Conservation (phyloP, 1,284 basidiomycete genomes). For the Sanghuangporus baumii region DNA sequence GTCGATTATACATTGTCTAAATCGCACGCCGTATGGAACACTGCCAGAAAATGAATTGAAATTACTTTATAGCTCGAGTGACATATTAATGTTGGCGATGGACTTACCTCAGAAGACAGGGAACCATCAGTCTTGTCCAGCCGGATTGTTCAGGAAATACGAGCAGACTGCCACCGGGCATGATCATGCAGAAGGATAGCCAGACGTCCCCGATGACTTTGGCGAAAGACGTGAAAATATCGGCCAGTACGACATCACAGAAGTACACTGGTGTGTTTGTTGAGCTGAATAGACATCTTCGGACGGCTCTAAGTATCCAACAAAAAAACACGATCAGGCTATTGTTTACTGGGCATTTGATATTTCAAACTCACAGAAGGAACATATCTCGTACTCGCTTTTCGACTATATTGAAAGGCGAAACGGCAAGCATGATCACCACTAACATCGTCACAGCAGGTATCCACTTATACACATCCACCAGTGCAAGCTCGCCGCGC, state of each 20-base stretch:
- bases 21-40: constrained; percentile 85
- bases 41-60: constrained; percentile 35
- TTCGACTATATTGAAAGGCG: constrained; percentile 61
- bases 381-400: constrained; percentile 72
- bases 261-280: constrained; percentile 69
- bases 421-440: constrained; percentile 51
- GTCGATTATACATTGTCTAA: constrained; percentile 92
- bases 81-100: background rate
- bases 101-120: constrained; percentile 80
- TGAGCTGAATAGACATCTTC: constrained; percentile 69
- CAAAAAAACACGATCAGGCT: constrained; percentile 4
- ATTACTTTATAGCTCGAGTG: background rate
- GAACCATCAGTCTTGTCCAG: constrained; percentile 68
- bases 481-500: constrained; percentile 46
- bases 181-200: constrained; percentile 78
- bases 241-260: constrained; percentile 90
- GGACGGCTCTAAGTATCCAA: constrained; percentile 45
- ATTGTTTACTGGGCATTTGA: background rate
- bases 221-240: constrained; percentile 94
- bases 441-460: constrained; percentile 64
- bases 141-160: constrained; percentile 57
- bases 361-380: constrained; percentile 50
- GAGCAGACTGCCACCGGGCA: constrained; percentile 71
- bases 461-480: constrained; percentile 73
- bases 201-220: constrained; percentile 95